Base-by-base conservation (phyloP, 2,329 filamentous ascomycete species). In the Colletotrichum echinochloae region DNA sequence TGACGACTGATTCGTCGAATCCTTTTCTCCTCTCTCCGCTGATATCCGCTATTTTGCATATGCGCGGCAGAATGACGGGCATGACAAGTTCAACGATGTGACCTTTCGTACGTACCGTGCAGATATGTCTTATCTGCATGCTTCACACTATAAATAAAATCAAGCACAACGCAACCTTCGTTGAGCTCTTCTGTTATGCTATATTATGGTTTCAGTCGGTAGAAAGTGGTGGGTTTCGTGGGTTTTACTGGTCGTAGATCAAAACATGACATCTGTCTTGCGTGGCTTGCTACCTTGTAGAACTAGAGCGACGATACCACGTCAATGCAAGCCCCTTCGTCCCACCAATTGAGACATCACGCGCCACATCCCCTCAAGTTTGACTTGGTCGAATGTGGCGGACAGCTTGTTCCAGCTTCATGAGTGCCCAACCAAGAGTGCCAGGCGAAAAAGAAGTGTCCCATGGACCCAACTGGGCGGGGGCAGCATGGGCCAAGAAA, bases 41-140 rank as follows among this genome's bases (percentile, higher is more conserved):
- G 20, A 33, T 44, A 44, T 18, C 14, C 60, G 60, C 26, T 30
- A 16, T 55, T 8, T 18, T 61, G 30, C 30, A 56, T 37, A 26
- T 56, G 52, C n/a, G 12, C 33, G n/a, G 11, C 26, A 9, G n/a
- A 8, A 56, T 56, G 52, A 56, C 52, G 52, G n/a, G n/a, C 33
- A 56, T 23, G 52, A 26, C 16, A 26, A 6, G 33, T 16, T 16
- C 16, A 6, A 7, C 39, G n/a, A 39, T 14, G n/a, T 11, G 33
- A 16, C 33, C 26, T 9, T 44, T 44, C 9, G 44, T 46, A n/a
- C 33, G n/a, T 56, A 26, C n/a, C 26, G n/a, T 56, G n/a, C 6
- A 23, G 26, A 35, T 41, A 26, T 52, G 51, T 65, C 14, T 37
- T 44, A 51, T 60, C 54, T 59, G 33, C n/a, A 39, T 39, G n/a